Evolutionary conservation across 495 filamentous ascomycete genomes (phyloP).

Genomic region (Penicillium bovifimosum): DNA sequence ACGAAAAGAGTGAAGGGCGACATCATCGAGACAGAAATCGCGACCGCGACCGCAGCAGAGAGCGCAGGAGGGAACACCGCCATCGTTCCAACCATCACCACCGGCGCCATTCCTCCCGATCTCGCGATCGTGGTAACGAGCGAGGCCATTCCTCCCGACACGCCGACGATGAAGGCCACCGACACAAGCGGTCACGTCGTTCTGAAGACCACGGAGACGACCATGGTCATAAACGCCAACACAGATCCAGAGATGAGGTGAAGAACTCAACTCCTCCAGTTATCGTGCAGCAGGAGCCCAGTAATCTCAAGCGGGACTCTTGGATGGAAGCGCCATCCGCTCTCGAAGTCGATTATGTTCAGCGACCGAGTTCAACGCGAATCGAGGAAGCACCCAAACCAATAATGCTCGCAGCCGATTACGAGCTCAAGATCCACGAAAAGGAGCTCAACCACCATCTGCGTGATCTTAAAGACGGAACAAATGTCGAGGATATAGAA

Average conservation of each 20-base stretch:
- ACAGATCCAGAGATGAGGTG: slow-evolving; percentile 28
- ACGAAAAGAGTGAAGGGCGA: slow-evolving; percentile 33
- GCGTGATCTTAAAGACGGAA: slow-evolving; percentile 55
- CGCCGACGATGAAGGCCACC: slow-evolving; percentile 41
- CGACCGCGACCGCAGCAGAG: slow-evolving; percentile 36
- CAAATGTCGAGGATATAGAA: slow-evolving; percentile 45
- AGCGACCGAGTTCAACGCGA: slow-evolving; percentile 50
- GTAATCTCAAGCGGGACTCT: slow-evolving; percentile 60
- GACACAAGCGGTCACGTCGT: slow-evolving; percentile 52
- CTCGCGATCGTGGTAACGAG: slow-evolving; percentile 31
- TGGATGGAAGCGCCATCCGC: slow-evolving; percentile 92
- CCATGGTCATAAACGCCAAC: slow-evolving; percentile 33
- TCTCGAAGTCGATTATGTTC: slow-evolving; percentile 79
- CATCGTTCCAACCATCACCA: slow-evolving; percentile 37
- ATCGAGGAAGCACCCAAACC: slow-evolving; percentile 37
- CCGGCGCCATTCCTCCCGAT: slow-evolving; percentile 44
- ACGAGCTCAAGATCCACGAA: slow-evolving; percentile 71
- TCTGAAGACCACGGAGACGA: slow-evolving; percentile 41
- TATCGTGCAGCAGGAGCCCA: slow-evolving; percentile 32
- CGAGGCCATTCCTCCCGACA: slow-evolving; percentile 31
- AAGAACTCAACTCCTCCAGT: slow-evolving; percentile 18
- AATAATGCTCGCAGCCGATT: slow-evolving; percentile 55
- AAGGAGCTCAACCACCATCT: slow-evolving; percentile 76
- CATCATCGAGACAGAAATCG: slow-evolving; percentile 36
- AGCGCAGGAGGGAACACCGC: slow-evolving; percentile 34